phyloP scores from a whole-genome alignment of 805 yeast species.

The Candida krabiensis region DNA sequence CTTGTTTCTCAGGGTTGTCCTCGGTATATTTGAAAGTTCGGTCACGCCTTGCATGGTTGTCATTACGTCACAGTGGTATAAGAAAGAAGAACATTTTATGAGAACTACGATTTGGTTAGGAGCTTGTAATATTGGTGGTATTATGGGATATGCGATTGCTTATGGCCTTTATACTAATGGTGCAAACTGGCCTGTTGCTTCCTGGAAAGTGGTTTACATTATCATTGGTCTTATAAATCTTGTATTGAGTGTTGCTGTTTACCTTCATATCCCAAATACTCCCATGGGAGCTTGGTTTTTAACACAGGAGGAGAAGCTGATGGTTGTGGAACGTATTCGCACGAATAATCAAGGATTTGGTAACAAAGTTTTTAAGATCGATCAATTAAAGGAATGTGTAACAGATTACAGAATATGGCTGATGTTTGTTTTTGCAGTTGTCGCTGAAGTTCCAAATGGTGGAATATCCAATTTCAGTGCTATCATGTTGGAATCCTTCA shows the following conservation, averaged over 20 bases:
- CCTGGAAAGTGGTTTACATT: conserved; percentile 63
- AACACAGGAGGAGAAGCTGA: conserved; percentile 32
- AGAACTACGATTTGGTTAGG: conserved; percentile 31
- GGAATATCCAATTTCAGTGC: conserved; percentile 48
- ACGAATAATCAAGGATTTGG: conserved; percentile 21
- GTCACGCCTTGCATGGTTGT: conserved; percentile 34
- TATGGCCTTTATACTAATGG: conserved; percentile 47
- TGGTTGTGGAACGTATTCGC: conserved; percentile 31
- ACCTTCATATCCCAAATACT: conserved; percentile 52
- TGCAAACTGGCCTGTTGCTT: conserved; percentile 43
- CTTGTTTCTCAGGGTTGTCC: conserved; percentile 42
- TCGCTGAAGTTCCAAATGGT: conserved; percentile 32
- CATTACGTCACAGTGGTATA: conserved; percentile 37
- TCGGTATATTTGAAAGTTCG: conserved; percentile 42
- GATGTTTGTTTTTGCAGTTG: conserved; percentile 30
- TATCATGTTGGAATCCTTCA: conserved; percentile 25
- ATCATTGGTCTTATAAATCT: conserved; percentile 60
- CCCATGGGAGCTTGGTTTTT: conserved; percentile 46
- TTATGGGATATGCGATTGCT: conserved; percentile 52
- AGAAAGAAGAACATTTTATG: conserved; percentile 25
- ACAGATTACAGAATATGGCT: conserved; percentile 42
- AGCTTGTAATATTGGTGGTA: conserved; percentile 43
- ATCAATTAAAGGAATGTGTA: conserved; percentile 27
- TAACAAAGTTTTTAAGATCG: conserved; percentile 24
- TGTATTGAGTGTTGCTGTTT: conserved; percentile 48